A percentile compares a stretch with the other conserved stretches of the same genome.
Conservation (phyloP, 2,329 filamentous ascomycete species). For the Bipolaris gigantea region DNA sequence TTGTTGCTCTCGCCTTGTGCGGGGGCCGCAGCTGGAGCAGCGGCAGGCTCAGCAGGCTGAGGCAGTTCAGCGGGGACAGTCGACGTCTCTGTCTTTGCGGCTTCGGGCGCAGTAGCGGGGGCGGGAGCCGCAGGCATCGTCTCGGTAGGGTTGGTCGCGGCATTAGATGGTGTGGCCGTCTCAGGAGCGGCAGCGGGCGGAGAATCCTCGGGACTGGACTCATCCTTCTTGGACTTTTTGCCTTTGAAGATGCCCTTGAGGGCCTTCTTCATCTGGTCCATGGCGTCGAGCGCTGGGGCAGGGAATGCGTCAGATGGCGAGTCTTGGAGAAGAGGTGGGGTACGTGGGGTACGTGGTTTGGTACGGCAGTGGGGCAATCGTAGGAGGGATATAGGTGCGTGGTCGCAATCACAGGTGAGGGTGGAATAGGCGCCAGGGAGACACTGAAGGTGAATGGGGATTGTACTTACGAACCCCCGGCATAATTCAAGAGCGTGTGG, state of each 20-base stretch:
- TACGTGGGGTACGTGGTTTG: neutral
- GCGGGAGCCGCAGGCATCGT: slow-evolving; percentile 39
- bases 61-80: slow-evolving; percentile 16
- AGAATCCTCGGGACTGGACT: slow-evolving; percentile 28
- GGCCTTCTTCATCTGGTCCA: slow-evolving; percentile 43
- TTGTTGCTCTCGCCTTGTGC: slow-evolving; percentile 27
- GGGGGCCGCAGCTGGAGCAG: slow-evolving; percentile 24
- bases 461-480: slow-evolving; percentile 46
- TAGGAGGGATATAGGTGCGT: neutral
- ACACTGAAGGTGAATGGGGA: slow-evolving; percentile 9
- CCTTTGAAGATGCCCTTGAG: slow-evolving; percentile 43
- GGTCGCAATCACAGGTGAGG: neutral
- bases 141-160: slow-evolving; percentile 37
- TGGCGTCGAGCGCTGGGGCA: slow-evolving; percentile 39
- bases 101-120: slow-evolving; percentile 28
- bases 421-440: neutral
- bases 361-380: neutral
- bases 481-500: slow-evolving; percentile 29
- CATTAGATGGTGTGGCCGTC: slow-evolving; percentile 23
- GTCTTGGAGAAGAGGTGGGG: neutral
- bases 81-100: slow-evolving; percentile 14
- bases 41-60: slow-evolving; percentile 18
- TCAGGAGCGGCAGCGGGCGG: slow-evolving; percentile 31
- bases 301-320: slow-evolving; percentile 14
- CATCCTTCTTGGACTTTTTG: slow-evolving; percentile 38